phyloP scores from a whole-genome alignment of 2,329 filamentous ascomycete species.

The Verticillium longisporum region DNA sequence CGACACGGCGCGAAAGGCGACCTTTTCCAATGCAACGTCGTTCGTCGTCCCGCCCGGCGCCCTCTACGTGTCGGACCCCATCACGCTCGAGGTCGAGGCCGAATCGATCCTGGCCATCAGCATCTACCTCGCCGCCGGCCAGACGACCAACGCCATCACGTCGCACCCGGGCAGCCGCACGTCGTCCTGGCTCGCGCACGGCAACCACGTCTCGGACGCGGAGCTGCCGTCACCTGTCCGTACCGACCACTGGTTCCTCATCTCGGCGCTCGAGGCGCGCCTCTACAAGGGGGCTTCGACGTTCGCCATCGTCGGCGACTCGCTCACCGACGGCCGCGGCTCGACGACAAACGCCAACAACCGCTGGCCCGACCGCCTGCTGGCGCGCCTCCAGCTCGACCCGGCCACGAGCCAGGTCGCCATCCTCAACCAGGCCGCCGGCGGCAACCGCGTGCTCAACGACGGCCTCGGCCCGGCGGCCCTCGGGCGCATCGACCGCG shows the following conservation, averaged over 20 bases:
- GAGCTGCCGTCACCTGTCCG: conserved; percentile 26
- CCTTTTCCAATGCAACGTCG: conserved; percentile 45
- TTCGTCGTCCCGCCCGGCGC: conserved; percentile 47
- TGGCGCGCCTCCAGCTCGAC: conserved; percentile 29
- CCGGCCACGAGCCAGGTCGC: conserved; percentile 31
- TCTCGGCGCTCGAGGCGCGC: conserved; percentile 50
- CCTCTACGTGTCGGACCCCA: conserved; percentile 51
- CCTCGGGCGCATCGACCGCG: conserved; percentile 49
- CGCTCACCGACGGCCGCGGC: conserved; percentile 58
- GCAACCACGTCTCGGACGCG: conserved; percentile 36
- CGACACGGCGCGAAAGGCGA: conserved; percentile 39
- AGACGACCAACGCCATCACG: conserved; percentile 47
- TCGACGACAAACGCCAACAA: conserved; percentile 53
- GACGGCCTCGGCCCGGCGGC: conserved; percentile 55
- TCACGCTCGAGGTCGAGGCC: conserved; percentile 41
- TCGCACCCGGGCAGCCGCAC: conserved; percentile 56
- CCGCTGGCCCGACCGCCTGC: conserved; percentile 35
- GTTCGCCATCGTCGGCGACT: conserved; percentile 56
- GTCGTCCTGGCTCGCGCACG: conserved; percentile 44
- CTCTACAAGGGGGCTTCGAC: conserved; percentile 24
- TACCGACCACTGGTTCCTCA: conserved; percentile 50
- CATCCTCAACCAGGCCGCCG: conserved; percentile 55
- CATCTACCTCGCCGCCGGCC: conserved; percentile 51
- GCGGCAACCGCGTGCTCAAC: conserved; percentile 53
- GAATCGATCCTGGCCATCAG: conserved; percentile 45